A percentile compares a stretch with the other conserved stretches of the same genome.
Conservation (phyloP, 192 early-diverging fungal species). For the Funneliformis geosporum region DNA sequence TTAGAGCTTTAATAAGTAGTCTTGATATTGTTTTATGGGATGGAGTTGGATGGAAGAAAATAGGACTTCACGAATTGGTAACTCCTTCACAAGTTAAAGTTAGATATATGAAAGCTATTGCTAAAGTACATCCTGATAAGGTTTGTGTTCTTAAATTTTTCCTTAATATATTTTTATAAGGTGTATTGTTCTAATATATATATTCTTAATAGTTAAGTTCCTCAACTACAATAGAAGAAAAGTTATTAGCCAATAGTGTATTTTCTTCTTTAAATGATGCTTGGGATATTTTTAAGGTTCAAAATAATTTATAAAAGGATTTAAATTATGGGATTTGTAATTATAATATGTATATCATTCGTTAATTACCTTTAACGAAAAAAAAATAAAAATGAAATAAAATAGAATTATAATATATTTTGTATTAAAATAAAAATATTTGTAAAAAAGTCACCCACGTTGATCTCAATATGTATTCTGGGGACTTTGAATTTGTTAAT, state of each 20-base stretch:
- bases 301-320: constrained; percentile 63
- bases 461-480: no score
- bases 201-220: constrained; percentile 44
- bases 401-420: no score
- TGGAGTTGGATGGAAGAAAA: constrained; percentile 69
- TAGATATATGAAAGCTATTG: constrained; percentile 89
- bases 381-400: no score
- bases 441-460: no score
- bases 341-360: no score
- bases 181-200: neutral
- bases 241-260: constrained; percentile 83
- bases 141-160: constrained; percentile 41
- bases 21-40: constrained; percentile 79
- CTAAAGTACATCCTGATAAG: constrained; percentile 95
- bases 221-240: constrained; percentile 73
- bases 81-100: constrained; percentile 86
- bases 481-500: no score
- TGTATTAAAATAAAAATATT: no score
- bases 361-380: no score
- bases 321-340: no score
- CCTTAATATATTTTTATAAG: neutral
- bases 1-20: constrained; percentile 83
- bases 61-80: constrained; percentile 85
- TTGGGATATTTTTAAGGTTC: constrained; percentile 90
- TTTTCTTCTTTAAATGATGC: constrained; percentile 91